Evolutionary conservation across 441 rosid genomes (phyloP), one percentile per base, ranked within the genome.

Genomic region (California macrophylla): DNA sequence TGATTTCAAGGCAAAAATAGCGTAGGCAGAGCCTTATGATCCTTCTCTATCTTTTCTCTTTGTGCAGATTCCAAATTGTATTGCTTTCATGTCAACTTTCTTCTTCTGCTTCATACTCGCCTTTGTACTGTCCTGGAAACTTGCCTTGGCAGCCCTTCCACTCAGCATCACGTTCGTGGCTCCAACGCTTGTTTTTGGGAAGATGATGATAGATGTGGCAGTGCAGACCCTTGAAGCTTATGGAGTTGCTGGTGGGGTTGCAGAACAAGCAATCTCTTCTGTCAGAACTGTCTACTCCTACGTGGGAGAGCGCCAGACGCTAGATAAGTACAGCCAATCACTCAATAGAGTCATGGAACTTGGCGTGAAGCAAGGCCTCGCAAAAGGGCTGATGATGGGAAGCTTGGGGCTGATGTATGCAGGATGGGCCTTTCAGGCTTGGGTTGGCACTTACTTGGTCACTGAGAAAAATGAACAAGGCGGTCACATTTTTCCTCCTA

Each of bases 371-470:
- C 85, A 76, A 79, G 93, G 93, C 40, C 69, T 85, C 38, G 84
- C 89, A 30, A 86, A 86, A 74, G 91, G 93, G 18, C 72, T 88
- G 78, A 36, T 86, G 86, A 81, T 85, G 88, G 93, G 93, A 38
- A 82, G 91, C 77, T 82, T 88, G 87, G 93, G 91, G 64, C 81
- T 72, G 66, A 86, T 88, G 47, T 88, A 82, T 74, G 72, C 82
- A 0, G 85, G 89, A 20, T 88, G 93, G 93, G 85, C 91, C 1
- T 86, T 85, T 70, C 91, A 85, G 72, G 86, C 89, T 72, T 88
- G 86, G 88, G 18, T 83, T 0, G 93, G 91, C 63, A 80, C 88
- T 68, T 78, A 81, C 69, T 75, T 88, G 83, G 93, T 85, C 12
- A 82, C 85, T 10, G 82, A 84, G 2, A 85, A 83, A 67, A 75